Base-by-base conservation (phyloP, 1,139 yeast species). In the Neolecta irregularis region DNA sequence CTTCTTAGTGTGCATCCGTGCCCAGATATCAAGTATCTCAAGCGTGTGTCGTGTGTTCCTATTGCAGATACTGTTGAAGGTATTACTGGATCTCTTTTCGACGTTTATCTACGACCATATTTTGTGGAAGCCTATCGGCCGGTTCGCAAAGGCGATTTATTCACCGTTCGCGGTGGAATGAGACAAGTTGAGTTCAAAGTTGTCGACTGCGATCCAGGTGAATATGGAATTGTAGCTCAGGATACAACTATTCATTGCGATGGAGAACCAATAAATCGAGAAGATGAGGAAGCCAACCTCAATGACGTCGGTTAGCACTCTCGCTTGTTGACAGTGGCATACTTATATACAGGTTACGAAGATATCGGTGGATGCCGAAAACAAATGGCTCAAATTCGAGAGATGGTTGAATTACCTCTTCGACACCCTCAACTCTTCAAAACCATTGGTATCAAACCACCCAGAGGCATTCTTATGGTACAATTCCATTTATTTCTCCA, bases 51-150 rank as follows among this genome's bases (percentile, higher is more conserved):
- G n/a, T 93, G 85, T 33, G 67, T 91, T 58, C 98, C 99, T 37
- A 78, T 88, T 55, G 93, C 96, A 41, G 99, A 88, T 54, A 85
- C 98, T 36, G 88, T 88, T 47, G 99, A 88, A 62, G 99, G 99
- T 44, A 68, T 88, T 45, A 88, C 96, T 21, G 98, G 99, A 42
- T 81, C 94, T n/a, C 66, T 88, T 49, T 88, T 88, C 51, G 99
- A 88, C 52, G 94, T 88, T 30, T 88, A 76, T 64, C 70, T 88
- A 58, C 88, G 88, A 64, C 99, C 99, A 34, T 88, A 88, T 64
- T 88, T 91, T 56, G 95, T 88, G 39, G 99, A 88, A 62, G 96
- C 98, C 39, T 88, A 88, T 62, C 74, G 99, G 60, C 99, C 99
- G 1, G 95, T 91, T 34, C 75, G 96, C 60, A 88, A 85, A 57